Percentiles rank a stretch among this genome's conserved stretches.
Conservation (phyloP, 306 rosid species). For the Prunus fruticosa region DNA sequence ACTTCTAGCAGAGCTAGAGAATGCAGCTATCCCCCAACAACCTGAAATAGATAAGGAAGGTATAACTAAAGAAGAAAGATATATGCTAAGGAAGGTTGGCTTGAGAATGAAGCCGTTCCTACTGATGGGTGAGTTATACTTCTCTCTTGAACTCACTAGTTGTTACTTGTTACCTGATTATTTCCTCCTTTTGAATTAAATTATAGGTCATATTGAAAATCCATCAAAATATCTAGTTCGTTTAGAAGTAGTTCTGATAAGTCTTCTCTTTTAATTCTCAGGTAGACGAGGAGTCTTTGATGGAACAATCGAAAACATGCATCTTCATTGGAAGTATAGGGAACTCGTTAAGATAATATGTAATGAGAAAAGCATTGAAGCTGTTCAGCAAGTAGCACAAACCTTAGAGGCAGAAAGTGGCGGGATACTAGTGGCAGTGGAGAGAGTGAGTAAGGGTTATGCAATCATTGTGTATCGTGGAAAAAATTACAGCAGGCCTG, state of each 20-base stretch:
- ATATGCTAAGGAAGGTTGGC: constrained; percentile 87
- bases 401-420: constrained; percentile 92
- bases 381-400: constrained; percentile 58
- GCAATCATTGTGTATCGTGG: constrained; percentile 92
- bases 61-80: constrained; percentile 77
- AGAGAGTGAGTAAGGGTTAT: constrained; percentile 69
- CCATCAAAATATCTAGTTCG: constrained; percentile 15
- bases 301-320: constrained; percentile 97
- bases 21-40: constrained; percentile 42
- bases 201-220: constrained; percentile 8
- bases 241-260: constrained; percentile 8
- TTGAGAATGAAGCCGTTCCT: constrained; percentile 89
- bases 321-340: constrained; percentile 98
- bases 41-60: constrained; percentile 84
- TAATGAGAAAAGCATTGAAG: constrained; percentile 41
- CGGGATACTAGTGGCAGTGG: constrained; percentile 83
- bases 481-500: constrained; percentile 82
- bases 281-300: constrained; percentile 87
- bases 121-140: constrained; percentile 64
- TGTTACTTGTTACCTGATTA: background rate
- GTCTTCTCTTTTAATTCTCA: constrained; percentile 32
- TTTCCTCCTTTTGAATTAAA: constrained; percentile 10
- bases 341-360: constrained; percentile 85
- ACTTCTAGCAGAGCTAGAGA: constrained; percentile 65
- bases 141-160: background rate